phyloP scores from a whole-genome alignment of 495 filamentous ascomycete genomes.

The Aspergillus incahuasiensis region DNA sequence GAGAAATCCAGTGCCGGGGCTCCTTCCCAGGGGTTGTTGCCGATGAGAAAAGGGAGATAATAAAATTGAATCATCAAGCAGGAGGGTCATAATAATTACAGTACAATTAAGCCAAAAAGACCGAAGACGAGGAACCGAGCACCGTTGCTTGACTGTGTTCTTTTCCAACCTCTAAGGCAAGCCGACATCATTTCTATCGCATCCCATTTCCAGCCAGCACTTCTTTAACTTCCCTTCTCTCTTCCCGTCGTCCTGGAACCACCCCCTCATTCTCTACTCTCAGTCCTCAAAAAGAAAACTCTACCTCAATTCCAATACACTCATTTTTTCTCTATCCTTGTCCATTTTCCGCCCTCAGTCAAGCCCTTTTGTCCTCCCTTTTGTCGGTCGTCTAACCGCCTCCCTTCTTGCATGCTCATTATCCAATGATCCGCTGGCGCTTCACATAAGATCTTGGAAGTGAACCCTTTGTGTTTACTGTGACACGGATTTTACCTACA shows the following conservation, averaged over 20 bases:
- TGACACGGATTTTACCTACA: neutral
- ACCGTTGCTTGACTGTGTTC: constrained; percentile 6
- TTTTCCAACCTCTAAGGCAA: constrained; percentile 6
- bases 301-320: neutral
- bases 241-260: constrained; percentile 7
- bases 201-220: constrained; percentile 10
- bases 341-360: constrained; percentile 2
- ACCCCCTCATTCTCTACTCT: constrained; percentile 11
- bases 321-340: constrained; percentile 7
- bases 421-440: constrained; percentile 17
- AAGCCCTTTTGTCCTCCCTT: constrained; percentile 10
- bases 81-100: constrained; percentile 15
- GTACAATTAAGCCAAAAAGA: neutral
- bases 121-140: neutral
- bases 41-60: neutral
- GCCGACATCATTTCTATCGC: constrained; percentile 13
- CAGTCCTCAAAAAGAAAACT: neutral
- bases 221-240: constrained; percentile 7
- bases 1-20: neutral
- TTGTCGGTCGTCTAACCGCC: constrained; percentile 7
- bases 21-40: constrained; percentile 8
- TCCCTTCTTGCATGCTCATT: constrained; percentile 11
- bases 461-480: constrained; percentile 5
- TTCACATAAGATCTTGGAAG: constrained; percentile 9
- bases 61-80: neutral